Evolutionary conservation across 306 rosid species (phyloP).

Genomic region (Cyclanthera cordifolia): DNA sequence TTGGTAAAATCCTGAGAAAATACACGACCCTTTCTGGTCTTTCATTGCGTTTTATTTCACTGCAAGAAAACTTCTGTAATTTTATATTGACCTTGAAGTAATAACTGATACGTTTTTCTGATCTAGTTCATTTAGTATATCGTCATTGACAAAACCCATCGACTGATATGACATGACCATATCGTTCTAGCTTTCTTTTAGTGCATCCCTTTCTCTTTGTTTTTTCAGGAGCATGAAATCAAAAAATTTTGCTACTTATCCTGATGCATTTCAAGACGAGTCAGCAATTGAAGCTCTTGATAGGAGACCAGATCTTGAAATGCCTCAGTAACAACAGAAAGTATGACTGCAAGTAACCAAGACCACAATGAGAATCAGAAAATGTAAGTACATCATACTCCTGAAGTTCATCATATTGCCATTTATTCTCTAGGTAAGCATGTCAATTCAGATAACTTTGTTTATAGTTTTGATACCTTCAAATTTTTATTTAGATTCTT

Average conservation of each 20-base stretch:
- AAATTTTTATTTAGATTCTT: background rate
- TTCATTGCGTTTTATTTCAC: background rate
- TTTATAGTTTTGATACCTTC: background rate
- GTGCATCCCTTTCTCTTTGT: background rate
- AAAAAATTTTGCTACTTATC: constrained; percentile 54
- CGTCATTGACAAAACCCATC: background rate
- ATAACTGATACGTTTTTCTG: background rate
- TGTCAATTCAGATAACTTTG: background rate
- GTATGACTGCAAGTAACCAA: background rate
- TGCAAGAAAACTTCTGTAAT: background rate
- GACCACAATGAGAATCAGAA: background rate
- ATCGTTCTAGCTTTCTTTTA: background rate
- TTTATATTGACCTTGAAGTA: background rate
- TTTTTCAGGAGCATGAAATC: constrained; percentile 67
- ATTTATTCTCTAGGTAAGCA: background rate
- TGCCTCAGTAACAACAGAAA: constrained; percentile 34
- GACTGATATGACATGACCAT: background rate
- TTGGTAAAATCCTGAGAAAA: no score
- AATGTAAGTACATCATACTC: background rate
- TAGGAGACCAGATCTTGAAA: constrained; percentile 80
- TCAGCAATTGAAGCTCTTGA: constrained; percentile 39
- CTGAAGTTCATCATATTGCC: background rate
- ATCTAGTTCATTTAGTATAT: background rate
- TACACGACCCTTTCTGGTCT: background rate
- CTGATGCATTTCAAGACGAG: constrained; percentile 69